Percentiles rank a stretch among this genome's conserved stretches.
Conservation (phyloP, 805 yeast species). For the Zygoascus bituminiphila region DNA sequence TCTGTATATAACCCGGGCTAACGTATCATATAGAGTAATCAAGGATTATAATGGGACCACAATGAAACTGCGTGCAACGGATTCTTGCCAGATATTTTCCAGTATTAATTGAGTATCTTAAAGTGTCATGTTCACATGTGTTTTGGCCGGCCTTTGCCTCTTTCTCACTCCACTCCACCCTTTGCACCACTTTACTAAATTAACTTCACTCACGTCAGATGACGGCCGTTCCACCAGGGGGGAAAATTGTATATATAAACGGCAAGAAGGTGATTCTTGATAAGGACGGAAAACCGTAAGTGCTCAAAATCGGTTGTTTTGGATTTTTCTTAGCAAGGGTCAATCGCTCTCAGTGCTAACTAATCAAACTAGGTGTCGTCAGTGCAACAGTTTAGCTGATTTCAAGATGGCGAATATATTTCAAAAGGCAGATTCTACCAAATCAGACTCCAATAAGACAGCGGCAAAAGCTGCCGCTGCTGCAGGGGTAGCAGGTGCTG, state of each 20-base stretch:
- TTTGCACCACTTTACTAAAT: background rate
- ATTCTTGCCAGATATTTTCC: too few relatives aligned
- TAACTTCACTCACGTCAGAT: background rate
- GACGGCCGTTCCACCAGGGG: conserved; percentile 4
- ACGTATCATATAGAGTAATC: too few relatives aligned
- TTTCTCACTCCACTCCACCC: background rate
- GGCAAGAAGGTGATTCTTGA: conserved; percentile 71
- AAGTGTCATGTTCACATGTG: too few relatives aligned
- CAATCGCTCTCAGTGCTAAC: background rate
- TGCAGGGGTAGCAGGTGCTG: conserved; percentile 2
- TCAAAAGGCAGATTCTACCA: background rate
- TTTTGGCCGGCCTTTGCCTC: background rate
- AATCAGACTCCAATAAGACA: conserved; percentile 6
- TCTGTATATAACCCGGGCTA: too few relatives aligned
- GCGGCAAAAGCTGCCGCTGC: conserved; percentile 13
- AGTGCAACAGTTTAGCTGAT: conserved; percentile 77
- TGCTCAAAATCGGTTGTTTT: too few relatives aligned
- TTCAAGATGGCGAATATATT: conserved; percentile 52
- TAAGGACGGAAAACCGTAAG: conserved; percentile 90
- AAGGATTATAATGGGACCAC: too few relatives aligned
- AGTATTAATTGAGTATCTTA: too few relatives aligned
- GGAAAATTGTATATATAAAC: conserved; percentile 12
- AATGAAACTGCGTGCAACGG: too few relatives aligned
- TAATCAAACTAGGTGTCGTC: conserved; percentile 51
- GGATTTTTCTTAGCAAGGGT: background rate